Evolutionary conservation across 768 basidiomycete genomes (phyloP), one percentile per base, ranked within the genome.

Genomic region (Lactarius tabidus): DNA sequence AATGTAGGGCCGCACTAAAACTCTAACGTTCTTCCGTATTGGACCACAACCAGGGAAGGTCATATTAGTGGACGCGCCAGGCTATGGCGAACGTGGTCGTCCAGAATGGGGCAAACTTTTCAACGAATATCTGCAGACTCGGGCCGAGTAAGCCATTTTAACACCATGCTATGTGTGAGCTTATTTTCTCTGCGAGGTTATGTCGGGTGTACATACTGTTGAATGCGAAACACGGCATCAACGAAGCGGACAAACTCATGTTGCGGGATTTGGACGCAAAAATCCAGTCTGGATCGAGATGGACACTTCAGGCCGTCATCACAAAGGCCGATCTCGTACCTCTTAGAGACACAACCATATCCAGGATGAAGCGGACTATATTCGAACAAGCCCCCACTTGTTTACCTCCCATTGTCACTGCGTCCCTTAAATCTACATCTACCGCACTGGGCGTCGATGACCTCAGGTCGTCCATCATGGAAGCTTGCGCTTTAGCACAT

Each of bases 1-100:
- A 18, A 7, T 29, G 6, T 66, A 91, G 90, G 90, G 90, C 17
- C 81, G 83, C n/a, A 92, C 90, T 15, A 82, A 83, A 70, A 74
- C 84, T 12, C 75, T 93, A 57, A 89, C 91, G 67, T 91, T 91
- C 70, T 91, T 83, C 72, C 79, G 82, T 45, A 83, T 91, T n/a
- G 87, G 88, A 5, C 68, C 82, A 29, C 61, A 68, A 20, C 74
- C 76, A 10, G 84, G 85, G 36, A 80, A 83, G 43, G 77, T 90
- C 38, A 72, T 91, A 26, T 75, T 93, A 3, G 90, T 93, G 12
- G 91, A 93, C 70, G 82, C 90, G 15, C 91, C 91, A 3, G 91
- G 91, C 18, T 93, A 93, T 72, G 91, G 91, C 56, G 76, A 80
- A 10, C 80, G 89, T 60, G 90, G 91, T 15, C 81, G 88, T 51